phyloP scores from a whole-genome alignment of 768 basidiomycete genomes.

The Phanerochaete carnosa region DNA sequence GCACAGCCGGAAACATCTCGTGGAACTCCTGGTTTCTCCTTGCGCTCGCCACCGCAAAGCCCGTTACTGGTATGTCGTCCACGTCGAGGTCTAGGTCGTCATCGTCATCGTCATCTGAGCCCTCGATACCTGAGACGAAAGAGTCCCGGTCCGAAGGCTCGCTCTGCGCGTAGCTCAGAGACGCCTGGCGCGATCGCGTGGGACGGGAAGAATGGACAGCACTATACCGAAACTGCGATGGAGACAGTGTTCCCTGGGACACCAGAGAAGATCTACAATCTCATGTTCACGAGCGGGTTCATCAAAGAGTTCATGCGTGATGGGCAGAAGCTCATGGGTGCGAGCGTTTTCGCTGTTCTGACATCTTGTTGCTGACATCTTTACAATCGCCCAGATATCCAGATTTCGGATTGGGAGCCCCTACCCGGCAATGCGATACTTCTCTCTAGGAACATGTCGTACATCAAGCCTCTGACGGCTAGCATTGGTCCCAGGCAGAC shows the following conservation, averaged over 20 bases:
- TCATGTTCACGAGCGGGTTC: slow-evolving; percentile 95
- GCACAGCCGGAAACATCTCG: slow-evolving; percentile 82
- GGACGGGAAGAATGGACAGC: slow-evolving; percentile 67
- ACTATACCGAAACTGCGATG: slow-evolving; percentile 72
- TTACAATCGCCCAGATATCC: slow-evolving; percentile 60
- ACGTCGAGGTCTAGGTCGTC: slow-evolving; percentile 43
- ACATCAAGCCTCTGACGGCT: slow-evolving; percentile 89
- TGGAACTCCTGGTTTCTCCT: slow-evolving; percentile 96
- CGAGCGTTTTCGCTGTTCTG: slow-evolving; percentile 25
- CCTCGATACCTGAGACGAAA: slow-evolving; percentile 15
- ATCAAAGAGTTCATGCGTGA: slow-evolving; percentile 90
- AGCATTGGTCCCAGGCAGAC: slow-evolving; percentile 92
- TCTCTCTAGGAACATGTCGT: slow-evolving; percentile 87
- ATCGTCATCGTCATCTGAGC: slow-evolving; percentile 22
- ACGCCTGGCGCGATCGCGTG: slow-evolving; percentile 22
- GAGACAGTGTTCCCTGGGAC: slow-evolving; percentile 82
- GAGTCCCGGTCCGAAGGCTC: slow-evolving; percentile 23
- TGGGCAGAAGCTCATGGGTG: slow-evolving; percentile 88
- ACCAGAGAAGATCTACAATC: slow-evolving; percentile 92
- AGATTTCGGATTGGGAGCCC: slow-evolving; percentile 94
- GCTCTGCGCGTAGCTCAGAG: slow-evolving; percentile 18
- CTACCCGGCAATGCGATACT: slow-evolving; percentile 56
- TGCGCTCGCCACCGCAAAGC: slow-evolving; percentile 95
- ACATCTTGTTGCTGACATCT: neutral
- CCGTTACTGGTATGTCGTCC: slow-evolving; percentile 87